Evolutionary conservation across 208 protist genomes (phyloP), one percentile per base, ranked within the genome.

Genomic region (Crithidia sp.): DNA sequence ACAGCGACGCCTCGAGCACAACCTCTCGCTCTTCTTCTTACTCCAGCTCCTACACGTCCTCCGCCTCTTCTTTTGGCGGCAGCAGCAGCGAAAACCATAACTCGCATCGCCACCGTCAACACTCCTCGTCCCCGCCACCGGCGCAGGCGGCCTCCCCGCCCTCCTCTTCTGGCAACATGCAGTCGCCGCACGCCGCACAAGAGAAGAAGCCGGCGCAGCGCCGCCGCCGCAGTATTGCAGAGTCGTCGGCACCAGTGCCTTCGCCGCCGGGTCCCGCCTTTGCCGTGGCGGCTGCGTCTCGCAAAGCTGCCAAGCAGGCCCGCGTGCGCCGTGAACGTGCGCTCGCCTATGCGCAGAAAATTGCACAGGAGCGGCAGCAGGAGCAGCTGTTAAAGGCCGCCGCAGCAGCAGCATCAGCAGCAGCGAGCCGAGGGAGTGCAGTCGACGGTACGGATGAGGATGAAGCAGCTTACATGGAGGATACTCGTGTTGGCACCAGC

Each of bases 281-380:
- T 56, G 55, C 70, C 37, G 75, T 71, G 52, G 74, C 54, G 53
- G 81, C 74, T 61, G 85, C 57, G 52, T 75, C 59, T 56, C 84
- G 60, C 17, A 63, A 81, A 16, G 68, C 85, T 17, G 60, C 76
- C 7, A 16, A 77, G 56, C 74, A 87, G 63, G 90, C 90, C 0
- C 77, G 86, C 12, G 77, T 81, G 53, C 80, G 90, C 13, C 84
- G 90, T 40, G 54, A 76, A 47, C 82, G 86, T 2, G 90, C 90
- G 3, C 52, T 92, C 36, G 77, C 69, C 59, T 95, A 95, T 69
- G 90, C 85, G 10, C 73, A 74, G 0, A 77, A 82, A 19, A 43
- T 84, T 0, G 67, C 76, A 19, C 77, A 82, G 60, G 43, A 71
- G 52, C 55, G 54, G 4, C 62, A 52, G 17, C 49, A 67, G 14